phyloP scores from a whole-genome alignment of 495 filamentous ascomycete genomes.

The Tuber borchii region DNA sequence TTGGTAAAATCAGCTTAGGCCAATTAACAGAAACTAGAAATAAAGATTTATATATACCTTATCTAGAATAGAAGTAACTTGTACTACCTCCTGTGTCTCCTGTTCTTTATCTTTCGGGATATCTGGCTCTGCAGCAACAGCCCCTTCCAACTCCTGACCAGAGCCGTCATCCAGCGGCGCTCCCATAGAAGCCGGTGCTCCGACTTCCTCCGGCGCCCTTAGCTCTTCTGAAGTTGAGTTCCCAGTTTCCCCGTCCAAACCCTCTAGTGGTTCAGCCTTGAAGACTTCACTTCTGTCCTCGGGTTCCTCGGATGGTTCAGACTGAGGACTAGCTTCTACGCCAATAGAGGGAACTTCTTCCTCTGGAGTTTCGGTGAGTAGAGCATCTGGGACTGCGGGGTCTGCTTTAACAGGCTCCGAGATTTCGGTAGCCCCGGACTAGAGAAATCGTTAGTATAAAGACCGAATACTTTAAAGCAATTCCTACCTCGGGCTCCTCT shows the following conservation, averaged over 20 bases:
- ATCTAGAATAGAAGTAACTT: not conserved
- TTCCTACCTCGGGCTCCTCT: not conserved
- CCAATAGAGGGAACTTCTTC: not conserved
- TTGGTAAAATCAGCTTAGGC: not conserved
- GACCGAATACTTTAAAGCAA: not conserved
- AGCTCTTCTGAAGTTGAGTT: not conserved
- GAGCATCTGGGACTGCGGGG: not conserved
- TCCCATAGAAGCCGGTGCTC: not conserved
- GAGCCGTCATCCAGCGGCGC: not conserved
- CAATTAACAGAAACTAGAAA: not conserved
- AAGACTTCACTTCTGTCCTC: conserved; percentile 3
- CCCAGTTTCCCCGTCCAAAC: conserved; percentile 10
- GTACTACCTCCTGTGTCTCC: not conserved
- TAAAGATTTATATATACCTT: not conserved
- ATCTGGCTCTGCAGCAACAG: not conserved
- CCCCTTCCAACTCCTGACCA: not conserved
- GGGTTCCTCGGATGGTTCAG: not conserved
- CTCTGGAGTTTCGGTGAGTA: not conserved
- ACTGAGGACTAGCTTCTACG: not conserved
- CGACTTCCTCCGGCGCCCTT: not conserved
- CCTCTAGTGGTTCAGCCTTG: conserved; percentile 16
- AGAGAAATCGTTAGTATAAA: not conserved
- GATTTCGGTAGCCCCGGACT: not conserved
- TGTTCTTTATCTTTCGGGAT: not conserved
- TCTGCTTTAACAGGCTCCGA: not conserved